These are phyloP conservation scores for Blastosporella zonata DNA, from an alignment of 1,284 basidiomycete species.

Conservation along the genomic window DNA sequence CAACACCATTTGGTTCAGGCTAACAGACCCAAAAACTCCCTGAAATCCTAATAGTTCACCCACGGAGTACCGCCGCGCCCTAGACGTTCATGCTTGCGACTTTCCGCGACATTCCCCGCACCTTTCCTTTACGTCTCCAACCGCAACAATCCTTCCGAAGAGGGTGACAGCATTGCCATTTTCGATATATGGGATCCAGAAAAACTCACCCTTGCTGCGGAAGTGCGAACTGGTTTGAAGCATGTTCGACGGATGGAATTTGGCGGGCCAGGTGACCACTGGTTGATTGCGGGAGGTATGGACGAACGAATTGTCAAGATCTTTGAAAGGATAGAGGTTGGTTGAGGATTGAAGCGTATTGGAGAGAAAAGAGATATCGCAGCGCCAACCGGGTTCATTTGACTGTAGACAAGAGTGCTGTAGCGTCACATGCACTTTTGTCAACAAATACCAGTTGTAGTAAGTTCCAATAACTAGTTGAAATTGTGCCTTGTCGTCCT, in stretches of 20 bases:
- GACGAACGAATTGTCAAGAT: background rate
- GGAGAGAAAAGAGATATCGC: background rate
- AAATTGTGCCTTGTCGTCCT: too few relatives aligned
- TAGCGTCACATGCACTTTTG: too few relatives aligned
- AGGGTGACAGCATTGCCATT: slow-evolving; percentile 1
- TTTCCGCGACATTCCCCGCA: background rate
- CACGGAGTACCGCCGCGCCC: too few relatives aligned
- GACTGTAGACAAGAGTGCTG: too few relatives aligned
- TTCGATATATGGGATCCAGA: background rate
- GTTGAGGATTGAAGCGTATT: background rate
- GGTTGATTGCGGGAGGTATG: slow-evolving; percentile 1
- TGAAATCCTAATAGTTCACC: too few relatives aligned
- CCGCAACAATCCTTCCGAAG: background rate
- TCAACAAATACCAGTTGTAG: too few relatives aligned
- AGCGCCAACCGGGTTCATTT: background rate
- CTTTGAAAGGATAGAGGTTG: background rate
- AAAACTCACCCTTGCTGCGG: background rate
- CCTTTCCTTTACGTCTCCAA: slow-evolving; percentile 2
- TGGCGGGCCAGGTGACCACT: background rate
- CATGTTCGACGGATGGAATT: background rate
- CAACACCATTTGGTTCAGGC: too few relatives aligned
- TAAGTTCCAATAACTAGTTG: too few relatives aligned
- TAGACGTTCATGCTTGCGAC: too few relatives aligned
- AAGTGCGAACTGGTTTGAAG: background rate
- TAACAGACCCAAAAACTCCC: too few relatives aligned